Evolutionary conservation across 208 protist genomes (phyloP), one percentile per base, ranked within the genome.

Genomic region (Acanthamoeba lenticulata): DNA sequence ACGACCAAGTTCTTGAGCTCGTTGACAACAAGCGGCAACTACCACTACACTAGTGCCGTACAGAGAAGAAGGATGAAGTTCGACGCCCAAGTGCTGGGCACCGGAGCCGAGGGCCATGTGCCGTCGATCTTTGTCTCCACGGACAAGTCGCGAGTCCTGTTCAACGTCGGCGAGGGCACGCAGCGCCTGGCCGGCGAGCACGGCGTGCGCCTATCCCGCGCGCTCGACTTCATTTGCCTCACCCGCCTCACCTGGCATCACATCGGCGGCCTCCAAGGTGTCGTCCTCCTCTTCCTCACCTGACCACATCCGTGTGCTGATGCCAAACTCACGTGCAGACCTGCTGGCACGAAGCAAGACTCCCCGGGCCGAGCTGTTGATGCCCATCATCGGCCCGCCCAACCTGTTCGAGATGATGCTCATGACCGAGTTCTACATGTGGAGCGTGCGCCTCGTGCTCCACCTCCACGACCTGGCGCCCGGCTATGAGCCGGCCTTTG

Each of bases 101-200:
- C 74, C 21, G 74, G 42, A 13, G 36, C 74, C 9, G 74, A 55
- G 38, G 74, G 42, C 11, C 36, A 52, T 29, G 42, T n/a, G 2
- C 21, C 74, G 27, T 44, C 40, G 5, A 17, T 85, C 6, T 11
- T 85, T 1, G 40, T 85, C 36, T n/a, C 2, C 42, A 52, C 42
- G 40, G 74, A 85, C 36, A 24, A 52, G 74, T n/a, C 19, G 7
- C 1, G 42, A 7, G 36, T 55, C 11, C 42, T 85, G 38, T 85
- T 85, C 74, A 85, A 85, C 42, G 74, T 85, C 36, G 74, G 74
- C 38, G 74, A 85, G 24, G 74, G 74, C 74, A 44, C 42, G 9
- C 74, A 85, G 24, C 74, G 74, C 11, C 42, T 85, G 3, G 74
- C 74, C 42, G 40, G 36, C 40, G 27, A 85, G 74, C 21, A 85